These are phyloP conservation scores for Pseudogymnoascus sp. DNA, from an alignment of 2,329 filamentous ascomycete genomes.

Conservation along the genomic window DNA sequence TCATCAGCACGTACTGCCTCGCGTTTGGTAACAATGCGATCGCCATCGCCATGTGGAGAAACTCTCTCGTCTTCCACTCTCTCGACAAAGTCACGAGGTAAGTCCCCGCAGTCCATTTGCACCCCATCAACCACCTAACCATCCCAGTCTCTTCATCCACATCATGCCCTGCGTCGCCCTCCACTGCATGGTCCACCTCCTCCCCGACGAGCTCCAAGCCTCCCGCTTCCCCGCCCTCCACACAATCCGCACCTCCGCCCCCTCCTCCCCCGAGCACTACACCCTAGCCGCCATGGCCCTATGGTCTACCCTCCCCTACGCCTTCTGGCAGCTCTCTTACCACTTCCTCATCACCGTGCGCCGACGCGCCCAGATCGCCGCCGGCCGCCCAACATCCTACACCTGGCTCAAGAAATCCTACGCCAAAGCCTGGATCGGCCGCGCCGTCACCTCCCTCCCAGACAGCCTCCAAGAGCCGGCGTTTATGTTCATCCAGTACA, in stretches of 20 bases:
- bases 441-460: constrained; percentile 72
- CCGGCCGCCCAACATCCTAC: constrained; percentile 90
- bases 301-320: constrained; percentile 91
- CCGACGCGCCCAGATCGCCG: constrained; percentile 90
- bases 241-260: constrained; percentile 61
- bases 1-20: constrained; percentile 86
- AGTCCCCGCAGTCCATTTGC: constrained; percentile 15
- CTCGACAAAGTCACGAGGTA: constrained; percentile 92
- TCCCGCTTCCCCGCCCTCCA: constrained; percentile 77
- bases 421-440: constrained; percentile 80
- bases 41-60: constrained; percentile 98
- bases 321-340: constrained; percentile 85
- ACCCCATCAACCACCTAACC: background rate
- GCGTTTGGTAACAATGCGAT: constrained; percentile 95
- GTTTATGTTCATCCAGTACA: constrained; percentile 95
- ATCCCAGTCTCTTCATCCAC: constrained; percentile 79
- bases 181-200: constrained; percentile 83
- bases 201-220: constrained; percentile 56
- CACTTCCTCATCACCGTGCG: constrained; percentile 94
- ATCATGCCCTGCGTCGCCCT: constrained; percentile 96
- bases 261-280: constrained; percentile 73
- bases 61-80: constrained; percentile 96
- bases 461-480: constrained; percentile 70
- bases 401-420: constrained; percentile 95
- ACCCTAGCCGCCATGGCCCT: constrained; percentile 76